Evolutionary conservation across 2,329 filamentous ascomycete genomes (phyloP).

Genomic region (Aspergillus vadensis): DNA sequence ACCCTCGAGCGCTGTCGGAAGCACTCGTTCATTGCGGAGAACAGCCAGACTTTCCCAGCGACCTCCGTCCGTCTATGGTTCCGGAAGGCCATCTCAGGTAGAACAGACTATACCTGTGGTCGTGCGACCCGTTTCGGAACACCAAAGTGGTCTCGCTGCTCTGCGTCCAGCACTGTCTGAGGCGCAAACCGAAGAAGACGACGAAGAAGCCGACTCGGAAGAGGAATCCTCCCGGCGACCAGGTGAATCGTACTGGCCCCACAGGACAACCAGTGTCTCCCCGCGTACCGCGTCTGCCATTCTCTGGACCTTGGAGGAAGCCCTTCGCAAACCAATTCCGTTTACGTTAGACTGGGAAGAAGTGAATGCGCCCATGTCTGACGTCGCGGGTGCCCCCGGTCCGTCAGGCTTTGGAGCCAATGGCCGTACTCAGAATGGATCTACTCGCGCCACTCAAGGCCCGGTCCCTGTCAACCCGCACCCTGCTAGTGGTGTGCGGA

Average conservation of each 20-base stretch:
- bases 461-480: constrained; percentile 56
- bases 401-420: constrained; percentile 50
- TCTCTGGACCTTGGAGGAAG: constrained; percentile 88
- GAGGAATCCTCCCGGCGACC: constrained; percentile 31
- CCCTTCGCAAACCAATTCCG: constrained; percentile 74
- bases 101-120: constrained; percentile 31
- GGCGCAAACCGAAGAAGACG: constrained; percentile 35
- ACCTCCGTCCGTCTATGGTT: constrained; percentile 50
- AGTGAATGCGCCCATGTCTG: constrained; percentile 90
- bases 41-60: constrained; percentile 47
- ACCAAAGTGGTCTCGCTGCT: constrained; percentile 23
- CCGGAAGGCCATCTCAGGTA: constrained; percentile 29
- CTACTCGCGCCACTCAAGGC: constrained; percentile 53
- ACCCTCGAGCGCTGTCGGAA: constrained; percentile 56
- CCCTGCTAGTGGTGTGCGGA: constrained; percentile 66
- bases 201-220: constrained; percentile 29
- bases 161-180: constrained; percentile 37
- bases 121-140: constrained; percentile 26
- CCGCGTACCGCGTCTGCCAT: constrained; percentile 85
- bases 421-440: constrained; percentile 60
- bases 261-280: constrained; percentile 64
- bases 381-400: constrained; percentile 66
- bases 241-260: constrained; percentile 56
- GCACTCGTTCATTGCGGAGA: constrained; percentile 56
- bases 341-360: constrained; percentile 85